Base-by-base conservation (phyloP, 1,139 yeast species). In the Suhomyces panamericanus region DNA sequence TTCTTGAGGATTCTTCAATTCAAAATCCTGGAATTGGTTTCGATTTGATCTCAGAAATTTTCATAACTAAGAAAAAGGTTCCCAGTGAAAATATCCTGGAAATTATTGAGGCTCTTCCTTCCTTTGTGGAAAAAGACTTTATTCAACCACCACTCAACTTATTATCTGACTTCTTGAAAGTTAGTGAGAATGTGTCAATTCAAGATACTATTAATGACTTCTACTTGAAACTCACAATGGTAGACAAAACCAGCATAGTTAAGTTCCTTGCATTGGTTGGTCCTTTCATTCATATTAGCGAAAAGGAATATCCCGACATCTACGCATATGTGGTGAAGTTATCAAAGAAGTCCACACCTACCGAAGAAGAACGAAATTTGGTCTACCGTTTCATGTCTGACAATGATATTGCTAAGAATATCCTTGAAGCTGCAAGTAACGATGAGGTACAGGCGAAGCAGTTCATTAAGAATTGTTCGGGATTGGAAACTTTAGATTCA, bases 321-420 rank as follows among this genome's bases (percentile, higher is more conserved):
- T 36, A 47, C 6, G 29, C 38, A 15, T 52, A 48, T 39, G 29
- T 56, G 16, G 33, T 43, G 6, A 37, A 44, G 10, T 44, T 50
- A 30, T 54, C 59, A 1, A 36, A 40, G 26, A 45, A 46, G 29
- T 36, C 34, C 4, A 17, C 34, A 6, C 38, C 53, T 5, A 45
- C 44, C n/a, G 41, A 35, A 2, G 41, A 37, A 10, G 58, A 55
- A 35, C 42, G 48, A 6, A 22, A 43, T 6, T 39, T 54, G 32
- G 47, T 67, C 6, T 66, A 57, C 51, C 60, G 62, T 39, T 58
- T 72, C 35, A 41, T 73, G 22, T 64, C 60, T 6, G 56, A 62
- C 28, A 32, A 36, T 5, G 41, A 38, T 4, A 41, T 55, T 29
- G 42, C 52, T 9, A 39, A 43, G 13, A 50, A 52, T 34, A 29